These are phyloP conservation scores for Lactifluus subvellereus DNA, from an alignment of 768 basidiomycete genomes.

Conservation along the genomic window DNA sequence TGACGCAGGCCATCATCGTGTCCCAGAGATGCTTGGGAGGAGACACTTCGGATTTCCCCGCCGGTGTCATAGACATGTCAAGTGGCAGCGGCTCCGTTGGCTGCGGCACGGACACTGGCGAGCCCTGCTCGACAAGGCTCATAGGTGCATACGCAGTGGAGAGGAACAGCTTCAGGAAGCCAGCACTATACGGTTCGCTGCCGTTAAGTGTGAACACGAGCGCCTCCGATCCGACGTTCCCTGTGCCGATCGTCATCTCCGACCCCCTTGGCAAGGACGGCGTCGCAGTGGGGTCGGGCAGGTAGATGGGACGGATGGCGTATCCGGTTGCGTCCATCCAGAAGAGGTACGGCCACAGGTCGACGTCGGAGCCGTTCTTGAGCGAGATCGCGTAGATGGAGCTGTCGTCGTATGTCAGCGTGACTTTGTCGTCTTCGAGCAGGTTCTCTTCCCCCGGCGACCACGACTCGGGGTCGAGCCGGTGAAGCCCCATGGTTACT, in stretches of 20 bases:
- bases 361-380: conserved; percentile 43
- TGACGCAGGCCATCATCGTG: conserved; percentile 30
- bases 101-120: conserved; percentile 12
- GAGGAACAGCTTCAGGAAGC: conserved; percentile 55
- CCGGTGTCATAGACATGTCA: background rate
- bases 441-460: conserved; percentile 41
- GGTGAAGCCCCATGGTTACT: conserved; percentile 50
- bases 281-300: conserved; percentile 36
- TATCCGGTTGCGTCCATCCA: conserved; percentile 56
- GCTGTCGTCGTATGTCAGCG: conserved; percentile 37
- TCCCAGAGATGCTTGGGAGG: conserved; percentile 30
- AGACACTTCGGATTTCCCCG: conserved; percentile 2
- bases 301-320: conserved; percentile 50
- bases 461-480: conserved; percentile 42
- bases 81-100: background rate
- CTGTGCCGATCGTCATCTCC: conserved; percentile 39
- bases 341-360: conserved; percentile 58
- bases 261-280: conserved; percentile 43
- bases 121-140: conserved; percentile 44
- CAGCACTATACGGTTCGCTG: conserved; percentile 37
- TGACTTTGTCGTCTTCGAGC: conserved; percentile 43
- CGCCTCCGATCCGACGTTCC: conserved; percentile 41
- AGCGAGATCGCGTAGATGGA: conserved; percentile 45
- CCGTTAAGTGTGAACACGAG: conserved; percentile 40
- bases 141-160: conserved; percentile 47